A percentile compares a stretch with the other conserved stretches of the same genome.
These are phyloP conservation scores for Termitomyces sp. DNA, from an alignment of 768 basidiomycete species.

Conservation along the genomic window DNA sequence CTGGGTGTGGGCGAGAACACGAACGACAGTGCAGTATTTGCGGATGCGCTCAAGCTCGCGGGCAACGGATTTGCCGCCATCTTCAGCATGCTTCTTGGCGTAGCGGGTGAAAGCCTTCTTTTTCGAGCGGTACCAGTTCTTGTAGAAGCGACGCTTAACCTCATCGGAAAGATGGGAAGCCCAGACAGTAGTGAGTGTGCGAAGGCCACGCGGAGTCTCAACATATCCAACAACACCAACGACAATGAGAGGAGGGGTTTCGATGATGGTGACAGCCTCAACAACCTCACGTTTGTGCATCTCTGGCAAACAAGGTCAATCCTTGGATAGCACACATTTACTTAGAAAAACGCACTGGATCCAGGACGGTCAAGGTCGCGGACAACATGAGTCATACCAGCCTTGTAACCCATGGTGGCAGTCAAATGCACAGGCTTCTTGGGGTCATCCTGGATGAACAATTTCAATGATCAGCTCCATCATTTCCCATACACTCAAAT, in stretches of 20 bases:
- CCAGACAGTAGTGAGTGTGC: conserved; percentile 98
- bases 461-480: not conserved
- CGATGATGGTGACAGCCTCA: conserved; percentile 93
- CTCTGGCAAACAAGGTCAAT: conserved; percentile 43
- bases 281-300: conserved; percentile 99
- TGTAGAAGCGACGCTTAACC: conserved; percentile 98
- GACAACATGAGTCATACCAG: conserved; percentile 99
- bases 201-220: conserved; percentile 98
- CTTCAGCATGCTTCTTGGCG: conserved; percentile 98
- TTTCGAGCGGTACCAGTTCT: conserved; percentile 99
- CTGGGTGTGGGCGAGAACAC: conserved; percentile 98
- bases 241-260: conserved; percentile 94
- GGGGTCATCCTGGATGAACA: conserved; percentile 79
- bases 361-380: conserved; percentile 99
- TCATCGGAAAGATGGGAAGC: conserved; percentile 97
- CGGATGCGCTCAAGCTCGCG: conserved; percentile 99
- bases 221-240: conserved; percentile 99
- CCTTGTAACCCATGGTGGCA: conserved; percentile 99
- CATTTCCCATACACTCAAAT: not conserved
- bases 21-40: conserved; percentile 99
- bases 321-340: not conserved
- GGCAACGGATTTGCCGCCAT: conserved; percentile 83
- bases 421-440: conserved; percentile 99
- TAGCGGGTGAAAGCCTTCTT: conserved; percentile 99
- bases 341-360: conserved; percentile 75